phyloP scores from a whole-genome alignment of 768 basidiomycete genomes.

The Pluteus cervinus region DNA sequence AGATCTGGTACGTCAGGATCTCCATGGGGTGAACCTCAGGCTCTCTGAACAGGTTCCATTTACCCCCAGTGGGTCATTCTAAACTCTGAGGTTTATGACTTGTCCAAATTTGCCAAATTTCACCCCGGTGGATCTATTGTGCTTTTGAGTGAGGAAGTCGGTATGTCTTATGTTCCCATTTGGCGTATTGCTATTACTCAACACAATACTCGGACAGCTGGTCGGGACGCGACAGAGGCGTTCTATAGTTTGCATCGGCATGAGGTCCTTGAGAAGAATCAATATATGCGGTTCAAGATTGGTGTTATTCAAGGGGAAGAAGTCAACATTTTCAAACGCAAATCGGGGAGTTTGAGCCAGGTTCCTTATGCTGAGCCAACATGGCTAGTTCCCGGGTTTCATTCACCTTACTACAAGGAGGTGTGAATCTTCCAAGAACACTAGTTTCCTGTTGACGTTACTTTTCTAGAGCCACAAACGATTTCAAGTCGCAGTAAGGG shows the following conservation, averaged over 20 bases:
- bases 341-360: constrained; percentile 54
- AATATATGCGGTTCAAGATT: constrained; percentile 68
- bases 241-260: constrained; percentile 88
- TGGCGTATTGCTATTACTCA: not conserved
- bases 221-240: constrained; percentile 79
- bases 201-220: constrained; percentile 40
- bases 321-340: constrained; percentile 41
- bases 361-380: constrained; percentile 90
- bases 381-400: constrained; percentile 67
- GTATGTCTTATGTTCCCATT: constrained; percentile 27
- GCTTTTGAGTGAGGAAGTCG: constrained; percentile 59
- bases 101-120: constrained; percentile 61
- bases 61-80: constrained; percentile 68
- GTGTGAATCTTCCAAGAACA: constrained; percentile 33
- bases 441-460: not conserved
- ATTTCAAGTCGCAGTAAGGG: constrained; percentile 57
- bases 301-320: constrained; percentile 66
- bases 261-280: constrained; percentile 73
- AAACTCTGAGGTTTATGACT: constrained; percentile 51
- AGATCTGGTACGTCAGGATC: constrained; percentile 51
- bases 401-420: constrained; percentile 70
- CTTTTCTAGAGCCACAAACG: constrained; percentile 42
- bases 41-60: not conserved
- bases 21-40: not conserved
- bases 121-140: constrained; percentile 73